phyloP scores from a whole-genome alignment of 2,329 filamentous ascomycete genomes.

The Cladosporium sp. region DNA sequence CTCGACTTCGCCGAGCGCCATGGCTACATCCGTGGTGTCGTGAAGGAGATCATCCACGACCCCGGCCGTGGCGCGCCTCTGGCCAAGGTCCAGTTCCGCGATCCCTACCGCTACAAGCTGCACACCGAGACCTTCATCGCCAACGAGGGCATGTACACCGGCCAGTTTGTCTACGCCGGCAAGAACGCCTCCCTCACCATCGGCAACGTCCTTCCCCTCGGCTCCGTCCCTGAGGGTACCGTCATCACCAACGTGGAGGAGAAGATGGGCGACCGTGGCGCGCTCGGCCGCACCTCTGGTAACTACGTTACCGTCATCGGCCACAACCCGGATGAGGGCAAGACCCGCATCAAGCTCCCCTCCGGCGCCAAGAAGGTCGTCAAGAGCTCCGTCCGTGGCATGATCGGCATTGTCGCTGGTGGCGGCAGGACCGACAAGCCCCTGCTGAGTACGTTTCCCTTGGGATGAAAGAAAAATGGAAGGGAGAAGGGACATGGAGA shows the following conservation, averaged over 20 bases:
- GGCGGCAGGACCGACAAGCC: constrained; percentile 99
- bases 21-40: constrained; percentile 94
- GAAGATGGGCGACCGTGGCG: constrained; percentile 95
- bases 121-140: constrained; percentile 99
- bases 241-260: constrained; percentile 99
- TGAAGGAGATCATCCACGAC: constrained; percentile 99
- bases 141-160: constrained; percentile 99
- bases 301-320: constrained; percentile 99
- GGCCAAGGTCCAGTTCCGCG: constrained; percentile 92
- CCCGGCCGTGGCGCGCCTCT: constrained; percentile 96
- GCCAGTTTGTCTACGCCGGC: constrained; percentile 99
- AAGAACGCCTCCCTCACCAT: constrained; percentile 97
- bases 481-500: background rate
- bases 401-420: constrained; percentile 99
- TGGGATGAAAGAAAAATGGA: background rate
- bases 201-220: constrained; percentile 93
- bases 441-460: constrained; percentile 67
- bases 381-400: constrained; percentile 84
- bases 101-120: constrained; percentile 97
- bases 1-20: constrained; percentile 77
- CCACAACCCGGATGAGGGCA: constrained; percentile 98
- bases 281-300: constrained; percentile 91
- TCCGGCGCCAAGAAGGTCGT: constrained; percentile 99
- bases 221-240: constrained; percentile 96
- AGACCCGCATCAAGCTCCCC: constrained; percentile 99